Conservation (phyloP, 345 rosid species). For the Salix viminalis region DNA sequence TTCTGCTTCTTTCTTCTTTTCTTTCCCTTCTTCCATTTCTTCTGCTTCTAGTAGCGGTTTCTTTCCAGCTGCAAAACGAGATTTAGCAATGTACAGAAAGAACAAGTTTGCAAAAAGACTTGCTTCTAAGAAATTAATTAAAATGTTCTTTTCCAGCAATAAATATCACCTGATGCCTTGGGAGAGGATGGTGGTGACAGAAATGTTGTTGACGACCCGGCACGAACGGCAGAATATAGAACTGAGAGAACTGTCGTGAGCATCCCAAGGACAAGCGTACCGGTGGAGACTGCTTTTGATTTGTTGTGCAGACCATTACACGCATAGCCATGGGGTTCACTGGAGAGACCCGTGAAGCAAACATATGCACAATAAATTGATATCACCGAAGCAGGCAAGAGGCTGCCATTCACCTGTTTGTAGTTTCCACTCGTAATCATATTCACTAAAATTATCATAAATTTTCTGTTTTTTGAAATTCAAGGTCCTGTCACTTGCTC, state of each 20-base stretch:
- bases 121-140: no score
- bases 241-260: slow-evolving; percentile 86
- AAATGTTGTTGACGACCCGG: slow-evolving; percentile 88
- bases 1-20: slow-evolving; percentile 47
- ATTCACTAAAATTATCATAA: no score
- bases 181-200: slow-evolving; percentile 91
- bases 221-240: slow-evolving; percentile 83
- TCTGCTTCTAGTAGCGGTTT: slow-evolving; percentile 63
- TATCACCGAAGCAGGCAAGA: slow-evolving; percentile 90
- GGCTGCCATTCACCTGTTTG: slow-evolving; percentile 86
- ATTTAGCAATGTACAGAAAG: background rate
- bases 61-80: slow-evolving; percentile 46
- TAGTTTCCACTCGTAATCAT: slow-evolving; percentile 16
- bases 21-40: slow-evolving; percentile 66
- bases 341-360: slow-evolving; percentile 93
- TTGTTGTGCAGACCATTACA: slow-evolving; percentile 86
- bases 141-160: background rate
- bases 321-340: slow-evolving; percentile 85
- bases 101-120: background rate
- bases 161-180: slow-evolving; percentile 49
- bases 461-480: no score
- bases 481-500: no score
- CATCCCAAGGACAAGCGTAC: slow-evolving; percentile 88
- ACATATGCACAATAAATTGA: slow-evolving; percentile 90
- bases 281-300: slow-evolving; percentile 65